Base-by-base conservation (phyloP, 1,284 basidiomycete genomes). In the Cystobasidiaceae sp. region DNA sequence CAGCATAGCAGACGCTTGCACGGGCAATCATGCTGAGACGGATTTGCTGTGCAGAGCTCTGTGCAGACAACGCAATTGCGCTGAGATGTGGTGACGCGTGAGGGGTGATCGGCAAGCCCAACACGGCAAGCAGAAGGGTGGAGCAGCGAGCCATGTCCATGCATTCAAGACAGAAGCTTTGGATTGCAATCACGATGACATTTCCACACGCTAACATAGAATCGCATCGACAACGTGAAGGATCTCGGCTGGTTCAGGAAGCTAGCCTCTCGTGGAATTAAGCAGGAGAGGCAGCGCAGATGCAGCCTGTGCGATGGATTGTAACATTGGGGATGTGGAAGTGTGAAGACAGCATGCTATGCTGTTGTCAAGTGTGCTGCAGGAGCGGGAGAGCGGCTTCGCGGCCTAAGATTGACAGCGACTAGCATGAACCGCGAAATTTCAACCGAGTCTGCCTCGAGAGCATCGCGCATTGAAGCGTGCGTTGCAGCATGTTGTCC, bases 231-330 rank as follows among this genome's bases (percentile, higher is more conserved):
- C 32, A 17, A 30, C 33, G n/a, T 15, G 34, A 46, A 23, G 43
- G 30, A 64, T 64, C 61, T 64, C 39, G 61, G 51, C 61, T 49
- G 52, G 43, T 64, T 64, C 61, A 64, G 61, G 61, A 64, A 64
- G 61, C 61, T 33, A 27, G 32, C 39, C 41, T 49, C 51, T 55
- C 60, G 60, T 51, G 60, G 32, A 28, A 27, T 23, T 52, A 13
- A 21, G 27, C 37, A 43, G 43, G 61, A 64, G 51, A 51, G 37
- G 21, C 27, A 48, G 61, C 61, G 61, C 61, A 64, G 61, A 64
- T 64, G 41, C 52, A 49, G 61, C 51, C 61, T 46, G 61, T 21
- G 6, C 23, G 13, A n/a, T 39, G 37, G n/a, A n/a, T 39, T n/a
- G 11, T 11, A n/a, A 39, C 37, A n/a, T n/a, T 39, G 37, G n/a